These are phyloP conservation scores for Picochlorum costavermella DNA, from an alignment of 139 green algal species.

Conservation along the genomic window DNA sequence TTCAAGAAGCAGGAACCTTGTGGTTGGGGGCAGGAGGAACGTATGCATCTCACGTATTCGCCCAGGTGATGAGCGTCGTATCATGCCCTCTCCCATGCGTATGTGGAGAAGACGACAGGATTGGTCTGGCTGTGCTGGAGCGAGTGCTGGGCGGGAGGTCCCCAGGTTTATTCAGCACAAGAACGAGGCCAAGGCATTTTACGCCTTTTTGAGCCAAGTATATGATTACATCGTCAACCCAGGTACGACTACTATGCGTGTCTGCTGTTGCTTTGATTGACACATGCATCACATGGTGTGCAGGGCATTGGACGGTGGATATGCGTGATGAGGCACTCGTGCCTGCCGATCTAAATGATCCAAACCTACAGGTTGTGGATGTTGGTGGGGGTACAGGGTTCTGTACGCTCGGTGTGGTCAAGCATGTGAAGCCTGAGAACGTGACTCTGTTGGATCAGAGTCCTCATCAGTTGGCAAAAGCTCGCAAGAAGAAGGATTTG, in stretches of 20 bases:
- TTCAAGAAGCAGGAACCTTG: too few species aligned
- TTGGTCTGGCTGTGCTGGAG: too few species aligned
- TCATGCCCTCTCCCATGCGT: too few species aligned
- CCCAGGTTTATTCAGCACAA: conserved; percentile 85
- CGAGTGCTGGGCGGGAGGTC: not conserved
- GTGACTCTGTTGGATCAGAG: conserved; percentile 91
- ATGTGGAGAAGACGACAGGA: too few species aligned
- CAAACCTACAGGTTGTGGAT: conserved; percentile 81
- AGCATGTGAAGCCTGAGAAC: conserved; percentile 63
- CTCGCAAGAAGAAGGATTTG: conserved; percentile 71
- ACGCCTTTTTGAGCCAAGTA: conserved; percentile 75
- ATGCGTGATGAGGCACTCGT: conserved; percentile 84
- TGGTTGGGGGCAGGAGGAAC: too few species aligned
- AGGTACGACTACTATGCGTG: too few species aligned
- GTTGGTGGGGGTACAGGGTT: conserved; percentile 92
- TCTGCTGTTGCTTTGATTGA: too few species aligned
- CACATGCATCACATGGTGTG: conserved; percentile 6
- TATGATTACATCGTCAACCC: conserved; percentile 87
- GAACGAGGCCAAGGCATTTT: conserved; percentile 85
- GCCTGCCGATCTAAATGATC: conserved; percentile 61
- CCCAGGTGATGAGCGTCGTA: too few species aligned
- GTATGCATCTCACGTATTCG: too few species aligned
- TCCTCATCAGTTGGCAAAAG: conserved; percentile 89
- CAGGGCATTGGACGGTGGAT: conserved; percentile 87
- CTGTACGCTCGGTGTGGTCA: conserved; percentile 72